phyloP scores from a whole-genome alignment of 306 rosid genomes.

The Pyrus communis region DNA sequence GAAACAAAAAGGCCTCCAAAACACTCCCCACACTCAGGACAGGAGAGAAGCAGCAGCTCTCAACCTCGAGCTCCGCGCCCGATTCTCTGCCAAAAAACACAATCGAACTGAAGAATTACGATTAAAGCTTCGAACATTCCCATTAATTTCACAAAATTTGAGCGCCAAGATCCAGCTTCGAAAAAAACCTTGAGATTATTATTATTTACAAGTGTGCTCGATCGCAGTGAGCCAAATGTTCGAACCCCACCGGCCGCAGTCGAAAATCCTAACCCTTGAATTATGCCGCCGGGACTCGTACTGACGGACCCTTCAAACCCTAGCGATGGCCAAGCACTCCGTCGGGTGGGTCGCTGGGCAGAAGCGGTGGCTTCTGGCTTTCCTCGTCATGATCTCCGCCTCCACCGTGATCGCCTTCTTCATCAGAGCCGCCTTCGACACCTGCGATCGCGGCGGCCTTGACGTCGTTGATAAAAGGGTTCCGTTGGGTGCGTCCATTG shows the following conservation, averaged over 20 bases:
- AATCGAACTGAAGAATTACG: neutral
- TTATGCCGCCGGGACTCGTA: neutral
- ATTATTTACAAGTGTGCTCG: neutral
- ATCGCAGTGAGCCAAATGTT: constrained; percentile 21
- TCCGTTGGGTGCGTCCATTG: constrained; percentile 10
- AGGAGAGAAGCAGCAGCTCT: neutral
- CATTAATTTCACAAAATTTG: neutral
- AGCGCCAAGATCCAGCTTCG: neutral
- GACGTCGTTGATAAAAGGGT: constrained; percentile 10
- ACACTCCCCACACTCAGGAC: neutral
- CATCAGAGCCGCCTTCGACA: constrained; percentile 47
- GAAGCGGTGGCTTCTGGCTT: constrained; percentile 32
- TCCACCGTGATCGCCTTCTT: constrained; percentile 39
- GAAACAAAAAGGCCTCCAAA: neutral
- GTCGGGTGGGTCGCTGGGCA: constrained; percentile 27
- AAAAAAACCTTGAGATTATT: neutral
- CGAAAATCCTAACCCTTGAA: constrained; percentile 18
- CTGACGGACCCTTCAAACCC: neutral
- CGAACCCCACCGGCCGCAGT: neutral
- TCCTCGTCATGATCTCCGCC: constrained; percentile 27
- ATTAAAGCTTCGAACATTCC: neutral
- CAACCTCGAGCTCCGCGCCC: neutral
- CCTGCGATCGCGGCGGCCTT: constrained; percentile 30
- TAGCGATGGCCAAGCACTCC: constrained; percentile 28
- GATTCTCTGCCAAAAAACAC: neutral